A percentile compares a stretch with the other conserved stretches of the same genome.
phyloP scores from a whole-genome alignment of 192 early-diverging fungal species.

The Dissophora globulifera region DNA sequence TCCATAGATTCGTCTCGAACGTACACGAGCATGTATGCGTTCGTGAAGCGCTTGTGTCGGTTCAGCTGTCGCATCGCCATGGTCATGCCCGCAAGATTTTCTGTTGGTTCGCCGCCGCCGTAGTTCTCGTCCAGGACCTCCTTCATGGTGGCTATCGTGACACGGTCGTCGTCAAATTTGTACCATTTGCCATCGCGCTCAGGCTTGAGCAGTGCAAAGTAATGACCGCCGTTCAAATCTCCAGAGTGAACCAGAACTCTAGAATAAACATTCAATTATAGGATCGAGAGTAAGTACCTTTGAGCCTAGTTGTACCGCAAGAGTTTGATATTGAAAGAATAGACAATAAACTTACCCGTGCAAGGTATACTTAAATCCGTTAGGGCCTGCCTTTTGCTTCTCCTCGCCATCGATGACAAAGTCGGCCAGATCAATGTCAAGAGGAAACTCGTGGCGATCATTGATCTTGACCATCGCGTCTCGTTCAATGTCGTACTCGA shows the following conservation, averaged over 20 bases:
- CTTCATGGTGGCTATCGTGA: constrained; percentile 77
- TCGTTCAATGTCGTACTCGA: constrained; percentile 94
- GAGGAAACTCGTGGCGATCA: constrained; percentile 96
- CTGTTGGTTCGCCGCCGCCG: constrained; percentile 77
- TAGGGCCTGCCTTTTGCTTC: constrained; percentile 63
- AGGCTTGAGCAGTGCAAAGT: constrained; percentile 91
- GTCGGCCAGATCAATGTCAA: constrained; percentile 83
- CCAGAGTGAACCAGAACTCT: constrained; percentile 96
- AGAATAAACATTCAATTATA: not conserved
- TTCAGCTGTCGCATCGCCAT: constrained; percentile 59
- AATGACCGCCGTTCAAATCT: constrained; percentile 93
- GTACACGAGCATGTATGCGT: constrained; percentile 99
- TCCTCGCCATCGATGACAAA: constrained; percentile 80
- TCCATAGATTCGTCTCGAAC: constrained; percentile 83
- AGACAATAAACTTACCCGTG: constrained; percentile 72
- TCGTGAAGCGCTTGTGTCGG: constrained; percentile 85
- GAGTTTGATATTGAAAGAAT: not conserved
- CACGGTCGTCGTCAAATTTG: constrained; percentile 96
- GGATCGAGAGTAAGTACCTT: too few relatives aligned
- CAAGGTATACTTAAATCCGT: constrained; percentile 75
- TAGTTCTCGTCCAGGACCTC: constrained; percentile 96
- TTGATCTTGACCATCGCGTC: constrained; percentile 97
- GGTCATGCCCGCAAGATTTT: constrained; percentile 37
- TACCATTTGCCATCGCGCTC: constrained; percentile 84
- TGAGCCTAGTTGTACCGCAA: too few relatives aligned